Percentiles rank a stretch among this genome's conserved stretches.
phyloP scores from a whole-genome alignment of 2,329 filamentous ascomycete genomes.

The Penicillium paneum region DNA sequence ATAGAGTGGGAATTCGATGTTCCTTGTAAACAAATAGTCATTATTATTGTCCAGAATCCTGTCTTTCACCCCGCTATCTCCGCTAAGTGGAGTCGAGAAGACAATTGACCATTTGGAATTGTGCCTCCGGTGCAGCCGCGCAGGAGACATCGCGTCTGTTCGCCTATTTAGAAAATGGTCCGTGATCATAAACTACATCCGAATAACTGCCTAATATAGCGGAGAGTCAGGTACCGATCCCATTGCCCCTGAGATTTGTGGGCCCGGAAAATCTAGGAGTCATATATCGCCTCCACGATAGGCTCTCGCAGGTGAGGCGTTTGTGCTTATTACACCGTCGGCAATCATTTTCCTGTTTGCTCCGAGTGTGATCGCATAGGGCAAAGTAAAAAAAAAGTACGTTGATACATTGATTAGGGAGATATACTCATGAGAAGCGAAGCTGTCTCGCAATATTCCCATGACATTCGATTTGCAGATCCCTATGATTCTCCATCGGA shows the following conservation, averaged over 20 bases:
- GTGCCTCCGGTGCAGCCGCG: constrained; percentile 4
- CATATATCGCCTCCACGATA: neutral
- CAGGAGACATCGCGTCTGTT: constrained; percentile 9
- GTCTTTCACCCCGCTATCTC: neutral
- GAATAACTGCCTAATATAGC: neutral
- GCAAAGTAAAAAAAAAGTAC: neutral
- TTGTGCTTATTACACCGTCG: neutral
- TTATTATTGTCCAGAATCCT: neutral
- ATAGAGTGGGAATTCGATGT: neutral
- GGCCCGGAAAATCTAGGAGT: neutral
- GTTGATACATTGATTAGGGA: too few relatives aligned
- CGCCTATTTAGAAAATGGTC: constrained; percentile 4
- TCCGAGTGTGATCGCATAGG: neutral
- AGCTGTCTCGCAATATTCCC: neutral
- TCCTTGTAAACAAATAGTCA: neutral
- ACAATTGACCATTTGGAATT: constrained; percentile 4
- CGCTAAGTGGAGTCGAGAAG: neutral
- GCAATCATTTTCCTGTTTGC: neutral
- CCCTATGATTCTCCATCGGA: neutral
- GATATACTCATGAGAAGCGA: neutral
- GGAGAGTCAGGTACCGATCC: neutral
- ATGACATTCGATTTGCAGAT: neutral
- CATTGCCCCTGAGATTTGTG: neutral
- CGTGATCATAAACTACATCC: neutral
- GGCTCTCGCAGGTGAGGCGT: neutral